Evolutionary conservation across 148 eudicot genomes (phyloP).

Genomic region (Vaccinium myrtillus): DNA sequence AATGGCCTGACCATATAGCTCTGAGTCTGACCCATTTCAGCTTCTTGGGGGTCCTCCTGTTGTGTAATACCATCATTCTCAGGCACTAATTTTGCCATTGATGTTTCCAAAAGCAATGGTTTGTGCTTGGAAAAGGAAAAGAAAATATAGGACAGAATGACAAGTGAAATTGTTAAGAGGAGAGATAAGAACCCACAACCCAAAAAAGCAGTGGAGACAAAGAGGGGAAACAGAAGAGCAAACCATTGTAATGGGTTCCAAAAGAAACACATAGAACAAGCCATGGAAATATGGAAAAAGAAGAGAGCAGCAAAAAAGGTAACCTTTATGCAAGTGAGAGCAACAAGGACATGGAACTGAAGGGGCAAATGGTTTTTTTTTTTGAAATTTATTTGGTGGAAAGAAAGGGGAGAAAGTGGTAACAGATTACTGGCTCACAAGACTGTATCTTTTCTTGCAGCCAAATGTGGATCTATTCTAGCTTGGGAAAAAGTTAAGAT

Average conservation of each 20-base stretch:
- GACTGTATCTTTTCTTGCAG: slow-evolving; percentile 2
- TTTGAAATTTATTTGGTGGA: not conserved
- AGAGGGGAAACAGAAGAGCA: slow-evolving; percentile 30
- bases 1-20: slow-evolving; percentile 16
- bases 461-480: not conserved
- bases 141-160: slow-evolving; percentile 27
- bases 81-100: slow-evolving; percentile 11
- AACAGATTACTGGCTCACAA: not conserved
- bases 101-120: slow-evolving; percentile 17
- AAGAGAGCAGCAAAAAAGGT: not conserved
- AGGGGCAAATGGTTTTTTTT: not conserved
- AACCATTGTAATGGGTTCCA: slow-evolving; percentile 38
- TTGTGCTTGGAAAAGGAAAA: slow-evolving; percentile 29
- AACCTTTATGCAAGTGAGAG: slow-evolving; percentile 15
- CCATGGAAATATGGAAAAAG: slow-evolving; percentile 26
- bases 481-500: not conserved
- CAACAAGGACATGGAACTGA: slow-evolving; percentile 8
- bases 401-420: not conserved
- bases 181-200: slow-evolving; percentile 31
- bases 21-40: slow-evolving; percentile 22
- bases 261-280: slow-evolving; percentile 31
- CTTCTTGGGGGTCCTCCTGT: slow-evolving; percentile 1
- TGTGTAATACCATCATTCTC: not conserved
- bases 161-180: slow-evolving; percentile 33
- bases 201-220: slow-evolving; percentile 25